Evolutionary conservation across 495 filamentous ascomycete genomes (phyloP).

Genomic region (Chaetomium fimeti): DNA sequence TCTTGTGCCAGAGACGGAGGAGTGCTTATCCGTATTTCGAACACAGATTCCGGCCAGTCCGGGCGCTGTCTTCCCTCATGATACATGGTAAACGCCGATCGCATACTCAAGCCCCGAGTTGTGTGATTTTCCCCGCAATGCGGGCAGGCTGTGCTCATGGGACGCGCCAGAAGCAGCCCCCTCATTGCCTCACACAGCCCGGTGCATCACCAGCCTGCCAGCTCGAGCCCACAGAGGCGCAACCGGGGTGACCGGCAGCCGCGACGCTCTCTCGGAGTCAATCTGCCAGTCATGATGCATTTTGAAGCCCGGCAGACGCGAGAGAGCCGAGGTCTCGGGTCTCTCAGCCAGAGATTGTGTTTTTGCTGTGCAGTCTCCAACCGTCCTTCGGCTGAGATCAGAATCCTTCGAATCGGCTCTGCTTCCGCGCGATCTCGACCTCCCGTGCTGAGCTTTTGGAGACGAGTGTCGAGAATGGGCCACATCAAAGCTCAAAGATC

Average conservation of each 20-base stretch:
- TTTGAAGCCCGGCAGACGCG: neutral
- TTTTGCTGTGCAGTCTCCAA: too few species aligned
- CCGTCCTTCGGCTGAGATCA: too few species aligned
- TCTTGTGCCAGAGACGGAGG: neutral
- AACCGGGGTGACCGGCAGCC: neutral
- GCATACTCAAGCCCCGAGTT: conserved; percentile 2
- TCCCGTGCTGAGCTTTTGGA: too few species aligned
- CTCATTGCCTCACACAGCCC: conserved; percentile 14
- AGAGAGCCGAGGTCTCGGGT: neutral
- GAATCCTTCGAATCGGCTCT: too few species aligned
- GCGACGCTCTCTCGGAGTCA: neutral
- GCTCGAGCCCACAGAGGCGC: neutral
- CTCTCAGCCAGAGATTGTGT: neutral
- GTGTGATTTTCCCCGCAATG: conserved; percentile 14
- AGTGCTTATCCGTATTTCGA: conserved; percentile 5
- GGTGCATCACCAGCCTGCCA: neutral
- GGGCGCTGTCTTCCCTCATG: conserved; percentile 2
- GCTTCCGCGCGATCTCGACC: too few species aligned
- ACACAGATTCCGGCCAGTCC: neutral
- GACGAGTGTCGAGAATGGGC: too few species aligned
- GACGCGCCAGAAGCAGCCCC: neutral
- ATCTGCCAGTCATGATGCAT: neutral
- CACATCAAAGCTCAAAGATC: neutral
- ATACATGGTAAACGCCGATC: conserved; percentile 17
- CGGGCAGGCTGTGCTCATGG: conserved; percentile 10